Base-by-base conservation (phyloP, 192 early-diverging fungal species). In the Phlyctochytrium arcticum region DNA sequence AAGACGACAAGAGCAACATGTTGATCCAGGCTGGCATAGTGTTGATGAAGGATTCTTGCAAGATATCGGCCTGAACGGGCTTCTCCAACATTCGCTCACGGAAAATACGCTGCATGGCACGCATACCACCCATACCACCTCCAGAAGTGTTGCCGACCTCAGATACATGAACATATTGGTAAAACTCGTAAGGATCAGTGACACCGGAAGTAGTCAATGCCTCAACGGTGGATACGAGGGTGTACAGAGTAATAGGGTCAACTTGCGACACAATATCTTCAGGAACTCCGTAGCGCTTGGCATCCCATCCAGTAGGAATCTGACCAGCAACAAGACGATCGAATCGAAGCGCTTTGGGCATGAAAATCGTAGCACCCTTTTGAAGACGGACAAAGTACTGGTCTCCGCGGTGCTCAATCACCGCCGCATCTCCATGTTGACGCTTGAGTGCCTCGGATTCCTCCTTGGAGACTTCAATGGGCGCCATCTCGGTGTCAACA, bases 11-110 rank as follows among this genome's bases (percentile, higher is more conserved):
- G 49, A 98, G 77, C 65, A 98, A 83, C 88, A 98, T 87, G 81
- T 98, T 98, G 71, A 96, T 85, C 95, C 95, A 98, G 48, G 92
- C 95, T 19, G 92, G 84, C 87, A 90, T 90, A 54, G 93, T 95
- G 84, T 90, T 95, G 71, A 95, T 87, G 84, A 98, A 98, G 29
- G 88, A 88, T 78, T 98, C 95, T 61, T 98, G 95, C 65, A 95
- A 75, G 60, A 98, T 90, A 65, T 96, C 95, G 73, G 89, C 87
- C 72, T 92, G 91, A 21, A 93, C 84, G 37, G 87, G 89, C 71
- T 87, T 85, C 69, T 95, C 95, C 30, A 86, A 62, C 8, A 86
- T 56, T 36, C 95, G 91, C 23, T 85, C 85, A 60, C 69, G 72
- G 84, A 89, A 96, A 66, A 96, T 77, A 44, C 86, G 85, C 60